Percentiles rank a stretch among this genome's conserved stretches.
Evolutionary conservation across 1,284 basidiomycete genomes (phyloP).

Genomic region (Leccinum fallax): DNA sequence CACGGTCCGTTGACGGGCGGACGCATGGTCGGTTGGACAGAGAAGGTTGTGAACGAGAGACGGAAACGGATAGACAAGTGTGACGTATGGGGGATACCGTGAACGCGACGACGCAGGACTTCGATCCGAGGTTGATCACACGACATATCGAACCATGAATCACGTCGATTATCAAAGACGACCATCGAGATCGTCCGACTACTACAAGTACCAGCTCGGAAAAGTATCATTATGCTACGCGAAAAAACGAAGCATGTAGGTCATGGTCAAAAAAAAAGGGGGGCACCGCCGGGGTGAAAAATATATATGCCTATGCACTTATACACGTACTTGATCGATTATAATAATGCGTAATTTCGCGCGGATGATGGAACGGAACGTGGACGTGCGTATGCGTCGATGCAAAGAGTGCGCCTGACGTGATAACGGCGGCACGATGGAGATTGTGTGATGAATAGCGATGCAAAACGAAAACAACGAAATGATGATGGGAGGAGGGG

Average conservation of each 20-base stretch:
- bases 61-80: not conserved
- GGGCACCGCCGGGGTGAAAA: slow-evolving; percentile 23
- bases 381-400: slow-evolving; percentile 16
- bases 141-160: not conserved
- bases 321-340: slow-evolving; percentile 27
- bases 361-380: slow-evolving; percentile 7
- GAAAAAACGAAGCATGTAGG: slow-evolving; percentile 6
- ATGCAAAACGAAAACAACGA: slow-evolving; percentile 23
- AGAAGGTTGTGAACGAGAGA: not conserved
- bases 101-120: not conserved
- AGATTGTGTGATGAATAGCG: slow-evolving; percentile 15
- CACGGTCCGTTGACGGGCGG: slow-evolving; percentile 4
- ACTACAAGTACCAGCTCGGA: slow-evolving; percentile 19
- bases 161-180: not conserved
- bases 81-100: not conserved
- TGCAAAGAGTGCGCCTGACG: slow-evolving; percentile 17
- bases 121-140: not conserved
- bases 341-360: slow-evolving; percentile 34
- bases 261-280: slow-evolving; percentile 13
- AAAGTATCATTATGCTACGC: slow-evolving; percentile 12
- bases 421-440: slow-evolving; percentile 8
- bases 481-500: slow-evolving; percentile 4
- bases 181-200: not conserved
- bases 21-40: not conserved
- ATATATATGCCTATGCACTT: slow-evolving; percentile 26